These are phyloP conservation scores for Neoscytalidium dimidiatum DNA, from an alignment of 2,329 filamentous ascomycete species.

Conservation along the genomic window DNA sequence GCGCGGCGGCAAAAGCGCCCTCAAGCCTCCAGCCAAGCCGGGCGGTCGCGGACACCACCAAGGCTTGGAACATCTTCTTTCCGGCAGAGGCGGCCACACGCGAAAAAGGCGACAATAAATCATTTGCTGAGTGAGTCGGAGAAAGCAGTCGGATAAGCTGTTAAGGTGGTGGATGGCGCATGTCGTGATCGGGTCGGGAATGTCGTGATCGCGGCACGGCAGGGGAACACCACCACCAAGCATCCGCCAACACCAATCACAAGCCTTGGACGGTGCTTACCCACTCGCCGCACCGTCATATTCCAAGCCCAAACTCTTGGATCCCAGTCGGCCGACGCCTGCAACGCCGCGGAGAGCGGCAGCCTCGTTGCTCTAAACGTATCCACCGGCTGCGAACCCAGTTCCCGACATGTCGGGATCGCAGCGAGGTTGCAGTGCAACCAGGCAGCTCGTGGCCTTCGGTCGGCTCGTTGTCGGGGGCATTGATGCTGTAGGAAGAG, in stretches of 20 bases:
- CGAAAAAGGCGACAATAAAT: not conserved
- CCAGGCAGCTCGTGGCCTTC: not conserved
- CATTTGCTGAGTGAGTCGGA: not conserved
- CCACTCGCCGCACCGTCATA: constrained; percentile 2
- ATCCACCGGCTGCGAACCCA: not conserved
- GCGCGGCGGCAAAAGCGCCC: not conserved
- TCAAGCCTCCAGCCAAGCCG: not conserved
- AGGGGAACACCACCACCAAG: constrained; percentile 4
- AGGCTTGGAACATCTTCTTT: not conserved
- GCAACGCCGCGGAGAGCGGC: not conserved
- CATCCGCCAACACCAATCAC: constrained; percentile 14
- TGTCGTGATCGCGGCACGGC: constrained; percentile 19
- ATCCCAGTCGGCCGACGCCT: not conserved
- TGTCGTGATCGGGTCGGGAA: constrained; percentile 6
- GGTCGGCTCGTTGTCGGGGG: not conserved
- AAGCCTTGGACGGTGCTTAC: not conserved
- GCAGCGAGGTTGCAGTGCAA: not conserved
- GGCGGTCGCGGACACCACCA: not conserved
- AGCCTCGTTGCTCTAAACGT: not conserved
- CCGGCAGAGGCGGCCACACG: not conserved
- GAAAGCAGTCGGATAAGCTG: not conserved
- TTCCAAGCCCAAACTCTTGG: not conserved
- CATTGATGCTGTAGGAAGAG: not conserved
- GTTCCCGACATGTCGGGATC: not conserved
- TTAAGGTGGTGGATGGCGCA: not conserved